Conservation (phyloP, 176 grass and related monocot species). For the Saccharum spontaneum region DNA sequence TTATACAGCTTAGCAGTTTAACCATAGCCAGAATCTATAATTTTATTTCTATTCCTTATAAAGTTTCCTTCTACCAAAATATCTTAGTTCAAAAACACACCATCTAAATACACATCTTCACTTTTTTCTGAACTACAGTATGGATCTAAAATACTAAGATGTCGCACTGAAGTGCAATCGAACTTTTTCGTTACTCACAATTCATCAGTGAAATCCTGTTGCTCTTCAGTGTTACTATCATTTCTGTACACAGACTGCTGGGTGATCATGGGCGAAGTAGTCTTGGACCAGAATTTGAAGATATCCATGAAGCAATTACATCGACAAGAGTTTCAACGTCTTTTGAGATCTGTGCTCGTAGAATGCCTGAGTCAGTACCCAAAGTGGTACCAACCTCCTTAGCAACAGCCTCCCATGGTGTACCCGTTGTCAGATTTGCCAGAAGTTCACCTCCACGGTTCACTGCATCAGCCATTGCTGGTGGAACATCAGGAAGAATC, state of each 20-base stretch:
- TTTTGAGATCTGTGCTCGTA: conserved; percentile 66
- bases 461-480: conserved; percentile 90
- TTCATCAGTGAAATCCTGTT: conserved; percentile 10
- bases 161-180: not conserved
- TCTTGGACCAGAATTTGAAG: conserved; percentile 77
- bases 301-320: conserved; percentile 71
- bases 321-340: conserved; percentile 76
- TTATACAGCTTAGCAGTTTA: not conserved
- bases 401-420: conserved; percentile 85
- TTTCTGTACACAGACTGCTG: not conserved
- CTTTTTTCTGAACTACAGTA: not conserved
- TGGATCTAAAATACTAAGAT: conserved; percentile 18
- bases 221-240: conserved; percentile 16
- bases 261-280: conserved; percentile 57
- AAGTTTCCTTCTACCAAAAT: not conserved
- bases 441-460: conserved; percentile 84
- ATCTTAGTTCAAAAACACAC: not conserved
- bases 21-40: not conserved
- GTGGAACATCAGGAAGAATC: conserved; percentile 89
- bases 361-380: conserved; percentile 66
- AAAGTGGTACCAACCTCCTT: conserved; percentile 78
- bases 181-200: not conserved
- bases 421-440: conserved; percentile 72
- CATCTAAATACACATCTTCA: not conserved
- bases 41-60: not conserved